Evolutionary conservation across 1,284 basidiomycete genomes (phyloP).

Genomic region (Stereum hirsutum): DNA sequence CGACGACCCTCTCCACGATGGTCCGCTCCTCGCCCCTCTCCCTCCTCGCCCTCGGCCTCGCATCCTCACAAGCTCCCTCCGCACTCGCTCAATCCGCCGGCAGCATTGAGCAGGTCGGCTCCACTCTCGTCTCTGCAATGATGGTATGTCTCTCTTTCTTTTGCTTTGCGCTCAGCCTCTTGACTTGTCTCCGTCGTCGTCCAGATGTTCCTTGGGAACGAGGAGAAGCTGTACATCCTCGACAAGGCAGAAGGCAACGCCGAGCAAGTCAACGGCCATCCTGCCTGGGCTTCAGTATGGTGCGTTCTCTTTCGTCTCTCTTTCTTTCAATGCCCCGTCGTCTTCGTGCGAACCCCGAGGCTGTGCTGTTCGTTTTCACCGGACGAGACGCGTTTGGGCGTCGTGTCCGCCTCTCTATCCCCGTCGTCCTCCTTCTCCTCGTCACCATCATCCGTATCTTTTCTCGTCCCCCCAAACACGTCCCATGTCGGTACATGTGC

Average conservation of each 20-base stretch:
- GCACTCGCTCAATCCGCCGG: background rate
- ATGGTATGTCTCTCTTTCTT: background rate
- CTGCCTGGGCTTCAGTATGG: conserved; percentile 29
- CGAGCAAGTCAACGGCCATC: conserved; percentile 33
- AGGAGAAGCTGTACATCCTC: background rate
- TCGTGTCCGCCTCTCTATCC: too few relatives aligned
- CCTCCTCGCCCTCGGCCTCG: background rate
- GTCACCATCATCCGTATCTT: background rate
- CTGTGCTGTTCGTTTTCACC: too few relatives aligned
- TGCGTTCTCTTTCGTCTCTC: conserved; percentile 6
- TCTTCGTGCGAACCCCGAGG: too few relatives aligned
- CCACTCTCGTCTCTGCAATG: background rate
- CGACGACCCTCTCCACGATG: too few relatives aligned
- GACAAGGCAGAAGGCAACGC: conserved; percentile 40
- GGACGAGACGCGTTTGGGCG: too few relatives aligned
- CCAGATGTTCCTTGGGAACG: background rate
- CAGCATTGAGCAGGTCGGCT: background rate
- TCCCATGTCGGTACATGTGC: too few relatives aligned
- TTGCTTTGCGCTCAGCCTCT: background rate
- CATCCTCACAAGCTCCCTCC: background rate
- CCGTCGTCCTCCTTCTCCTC: background rate
- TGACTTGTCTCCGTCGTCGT: background rate
- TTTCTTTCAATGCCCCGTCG: background rate
- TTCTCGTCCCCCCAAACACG: background rate
- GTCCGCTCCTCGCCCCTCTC: conserved; percentile 12